A percentile compares a stretch with the other conserved stretches of the same genome.
Evolutionary conservation across 2,329 filamentous ascomycete genomes (phyloP).

Genomic region (Colletotrichum aenigma): DNA sequence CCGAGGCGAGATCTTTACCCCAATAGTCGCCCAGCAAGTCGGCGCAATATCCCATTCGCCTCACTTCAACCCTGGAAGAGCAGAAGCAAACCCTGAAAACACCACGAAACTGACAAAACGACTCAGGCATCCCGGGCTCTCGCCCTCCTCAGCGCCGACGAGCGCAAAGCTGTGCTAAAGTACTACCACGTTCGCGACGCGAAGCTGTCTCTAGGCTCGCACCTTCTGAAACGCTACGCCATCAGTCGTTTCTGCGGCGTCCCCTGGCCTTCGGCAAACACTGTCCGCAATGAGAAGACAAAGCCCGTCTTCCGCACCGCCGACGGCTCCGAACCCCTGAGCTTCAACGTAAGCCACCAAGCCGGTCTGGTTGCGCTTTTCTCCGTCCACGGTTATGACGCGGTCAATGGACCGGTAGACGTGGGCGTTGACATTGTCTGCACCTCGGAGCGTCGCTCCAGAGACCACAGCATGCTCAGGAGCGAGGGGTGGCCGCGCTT

Average conservation of each 20-base stretch:
- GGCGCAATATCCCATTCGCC: neutral
- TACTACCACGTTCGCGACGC: constrained; percentile 75
- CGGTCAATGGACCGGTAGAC: constrained; percentile 35
- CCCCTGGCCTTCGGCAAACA: constrained; percentile 63
- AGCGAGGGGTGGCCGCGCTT: constrained; percentile 67
- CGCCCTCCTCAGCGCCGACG: constrained; percentile 54
- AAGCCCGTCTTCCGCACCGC: constrained; percentile 59
- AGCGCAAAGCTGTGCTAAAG: constrained; percentile 60
- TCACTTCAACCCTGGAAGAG: neutral
- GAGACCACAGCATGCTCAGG: constrained; percentile 59
- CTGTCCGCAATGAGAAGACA: constrained; percentile 59
- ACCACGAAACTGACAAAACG: neutral
- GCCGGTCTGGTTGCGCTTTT: constrained; percentile 74
- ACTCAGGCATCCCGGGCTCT: constrained; percentile 58
- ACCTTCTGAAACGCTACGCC: constrained; percentile 75
- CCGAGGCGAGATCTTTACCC: neutral
- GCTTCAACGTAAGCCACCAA: constrained; percentile 82
- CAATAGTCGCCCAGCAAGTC: neutral
- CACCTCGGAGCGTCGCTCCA: constrained; percentile 69
- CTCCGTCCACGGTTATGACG: constrained; percentile 46
- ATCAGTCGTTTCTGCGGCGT: constrained; percentile 63
- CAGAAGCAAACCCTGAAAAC: neutral
- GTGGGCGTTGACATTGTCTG: constrained; percentile 81
- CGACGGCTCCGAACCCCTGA: constrained; percentile 50
- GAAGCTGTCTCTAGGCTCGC: constrained; percentile 74